Evolutionary conservation across 257 asterid genomes (phyloP), one percentile per base, ranked within the genome.

Genomic region (Misopates orontium): DNA sequence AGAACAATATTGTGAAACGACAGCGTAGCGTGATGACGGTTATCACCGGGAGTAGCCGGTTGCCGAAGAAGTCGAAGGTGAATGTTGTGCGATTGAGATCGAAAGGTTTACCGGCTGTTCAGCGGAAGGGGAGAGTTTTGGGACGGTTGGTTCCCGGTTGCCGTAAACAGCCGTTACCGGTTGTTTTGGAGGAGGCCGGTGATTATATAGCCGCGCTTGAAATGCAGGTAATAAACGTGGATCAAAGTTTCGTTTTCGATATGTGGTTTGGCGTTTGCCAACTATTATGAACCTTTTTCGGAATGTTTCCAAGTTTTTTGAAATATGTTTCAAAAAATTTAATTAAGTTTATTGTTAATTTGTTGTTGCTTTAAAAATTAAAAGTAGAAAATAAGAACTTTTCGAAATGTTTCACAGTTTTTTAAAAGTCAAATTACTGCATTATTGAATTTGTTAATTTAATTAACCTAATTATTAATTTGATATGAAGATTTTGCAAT

Each of bases 191-290:
- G 67, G 99, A 93, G 72, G 91, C 95, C 0, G 72, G 82, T 1
- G 99, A 93, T 82, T 93, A 90, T 39, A 93, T 93, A 5, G 87
- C 99, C 9, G 99, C 99, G 22, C 95, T 93, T 11, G 82, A 93
- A 84, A 90, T 93, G 99, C 99, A 90, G 85, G 87, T 77, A 73
- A 9, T 1, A 11, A 7, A 11, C 4, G 23, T 1, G 32, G 13
- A 21, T 15, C 1, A 10, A 12, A n/a, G n/a, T n/a, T n/a, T n/a
- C n/a, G n/a, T n/a, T n/a, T n/a, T n/a, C n/a, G 36, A 13, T 25
- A 56, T 8, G 5, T 17, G 21, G 42, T 22, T 19, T 8, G 59
- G 8, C n/a, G n/a, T 53, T 21, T 13, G 18, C 18, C 9, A 14
- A 5, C 3, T 48, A 14, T 6, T 48, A 5, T 16, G 19, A 48